A percentile compares a stretch with the other conserved stretches of the same genome.
These are phyloP conservation scores for Collybia mongolica DNA, from an alignment of 768 basidiomycete species.

Conservation along the genomic window DNA sequence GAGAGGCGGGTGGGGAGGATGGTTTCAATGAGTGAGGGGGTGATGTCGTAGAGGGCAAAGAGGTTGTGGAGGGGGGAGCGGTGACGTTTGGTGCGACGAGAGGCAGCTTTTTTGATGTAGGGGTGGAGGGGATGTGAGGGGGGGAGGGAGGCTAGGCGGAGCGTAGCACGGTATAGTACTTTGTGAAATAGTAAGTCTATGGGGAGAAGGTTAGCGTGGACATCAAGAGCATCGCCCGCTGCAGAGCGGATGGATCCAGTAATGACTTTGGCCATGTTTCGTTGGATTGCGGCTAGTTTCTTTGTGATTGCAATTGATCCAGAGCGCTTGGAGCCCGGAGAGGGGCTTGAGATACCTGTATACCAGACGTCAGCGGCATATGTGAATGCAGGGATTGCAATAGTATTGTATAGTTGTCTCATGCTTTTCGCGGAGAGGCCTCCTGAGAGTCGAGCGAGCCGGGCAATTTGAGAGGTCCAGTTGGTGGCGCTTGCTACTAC, in stretches of 20 bases:
- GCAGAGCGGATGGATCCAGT: slow-evolving; percentile 7
- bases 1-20: too few species aligned
- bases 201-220: slow-evolving; percentile 7
- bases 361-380: too few species aligned
- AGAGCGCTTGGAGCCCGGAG: slow-evolving; percentile 1
- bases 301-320: slow-evolving; percentile 24
- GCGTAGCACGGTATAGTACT: too few species aligned
- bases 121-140: too few species aligned
- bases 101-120: background rate
- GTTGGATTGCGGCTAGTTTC: slow-evolving; percentile 37
- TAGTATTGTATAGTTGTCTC: too few species aligned
- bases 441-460: background rate
- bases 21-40: too few species aligned
- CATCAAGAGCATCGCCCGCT: slow-evolving; percentile 6
- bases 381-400: too few species aligned
- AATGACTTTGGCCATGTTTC: background rate
- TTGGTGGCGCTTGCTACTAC: background rate
- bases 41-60: too few species aligned
- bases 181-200: too few species aligned
- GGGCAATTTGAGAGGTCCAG: slow-evolving; percentile 4
- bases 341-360: slow-evolving; percentile 1
- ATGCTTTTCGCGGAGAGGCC: slow-evolving; percentile 19
- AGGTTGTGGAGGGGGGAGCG: slow-evolving; percentile 10
- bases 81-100: background rate
- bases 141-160: too few species aligned